Evolutionary conservation across 805 yeast species (phyloP), one percentile per base, ranked within the genome.

Genomic region (Ogataea henricii): DNA sequence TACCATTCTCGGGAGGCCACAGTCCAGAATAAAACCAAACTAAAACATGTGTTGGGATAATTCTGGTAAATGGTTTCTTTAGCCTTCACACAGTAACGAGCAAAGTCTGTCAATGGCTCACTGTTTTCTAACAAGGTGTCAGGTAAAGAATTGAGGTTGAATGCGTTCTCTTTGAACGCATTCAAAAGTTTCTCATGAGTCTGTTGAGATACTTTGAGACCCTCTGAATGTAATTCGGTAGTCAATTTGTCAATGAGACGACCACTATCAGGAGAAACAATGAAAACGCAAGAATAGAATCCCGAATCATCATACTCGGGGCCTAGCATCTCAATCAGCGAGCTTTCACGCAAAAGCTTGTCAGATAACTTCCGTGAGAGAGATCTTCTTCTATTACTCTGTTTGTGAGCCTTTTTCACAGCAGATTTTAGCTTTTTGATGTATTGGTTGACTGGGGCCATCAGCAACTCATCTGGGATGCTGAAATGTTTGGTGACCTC

Each of bases 51-150:
- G 18, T 52, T 50, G 6, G 59, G 62, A 20, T 34, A 54, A 3
- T 46, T 22, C 2, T 45, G 23, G 42, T 57, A 58, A 3, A 65
- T 52, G 17, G 36, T 35, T 12, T 55, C 51, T 32, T 54, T 51
- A 4, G 53, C 40, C 5, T 51, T 37, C 3, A 63, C 27, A 37
- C 66, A 65, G 45, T 60, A 66, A 18, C 60, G 46, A 8, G 63
- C 66, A 48, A 64, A 62, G 27, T 62, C 65, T 10, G 67, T 60
- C 6, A 57, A 36, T 9, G 62, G 65, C 20, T 54, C 51, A 6
- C 62, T 54, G 12, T 50, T 55, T 12, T 55, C 52, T 17, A 66
- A 45, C 22, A 66, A 48, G 20, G 43, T 17, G n/a, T 29, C 45
- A 0, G 62, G 53, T 12, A 51, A 40, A 8, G 40, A 41, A 18